phyloP scores from a whole-genome alignment of 2,329 filamentous ascomycete species.

The Hypoxylon sp. region DNA sequence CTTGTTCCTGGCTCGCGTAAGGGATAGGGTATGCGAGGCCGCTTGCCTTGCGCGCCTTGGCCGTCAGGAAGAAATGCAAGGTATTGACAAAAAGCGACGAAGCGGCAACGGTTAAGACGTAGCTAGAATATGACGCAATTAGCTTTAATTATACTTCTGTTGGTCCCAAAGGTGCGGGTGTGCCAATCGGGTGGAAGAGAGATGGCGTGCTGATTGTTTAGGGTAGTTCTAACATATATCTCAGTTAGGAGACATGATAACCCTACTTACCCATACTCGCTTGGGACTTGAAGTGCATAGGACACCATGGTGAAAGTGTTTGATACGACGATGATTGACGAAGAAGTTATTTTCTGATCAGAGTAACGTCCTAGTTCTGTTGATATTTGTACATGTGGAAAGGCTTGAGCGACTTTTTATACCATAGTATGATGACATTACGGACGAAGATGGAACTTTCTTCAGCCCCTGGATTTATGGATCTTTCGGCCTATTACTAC shows the following conservation, averaged over 20 bases:
- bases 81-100: slow-evolving; percentile 72
- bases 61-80: slow-evolving; percentile 66
- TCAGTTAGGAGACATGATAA: not conserved
- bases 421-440: slow-evolving; percentile 10
- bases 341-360: not conserved
- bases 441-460: slow-evolving; percentile 14
- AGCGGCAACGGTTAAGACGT: slow-evolving; percentile 71
- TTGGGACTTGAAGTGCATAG: slow-evolving; percentile 61
- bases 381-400: not conserved
- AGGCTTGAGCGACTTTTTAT: slow-evolving; percentile 19
- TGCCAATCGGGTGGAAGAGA: slow-evolving; percentile 17
- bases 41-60: slow-evolving; percentile 65
- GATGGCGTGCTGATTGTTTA: slow-evolving; percentile 30
- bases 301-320: slow-evolving; percentile 57
- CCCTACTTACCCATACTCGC: slow-evolving; percentile 65
- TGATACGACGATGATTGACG: slow-evolving; percentile 12
- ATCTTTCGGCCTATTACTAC: slow-evolving; percentile 7
- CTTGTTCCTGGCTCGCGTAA: slow-evolving; percentile 70
- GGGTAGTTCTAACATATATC: slow-evolving; percentile 4
- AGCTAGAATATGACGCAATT: slow-evolving; percentile 60
- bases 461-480: slow-evolving; percentile 32
- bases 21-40: slow-evolving; percentile 70
- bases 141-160: slow-evolving; percentile 16
- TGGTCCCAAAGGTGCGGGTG: not conserved
- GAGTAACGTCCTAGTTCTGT: not conserved